These are phyloP conservation scores for Hypholoma fasciculare DNA, from an alignment of 768 basidiomycete species.

Conservation along the genomic window DNA sequence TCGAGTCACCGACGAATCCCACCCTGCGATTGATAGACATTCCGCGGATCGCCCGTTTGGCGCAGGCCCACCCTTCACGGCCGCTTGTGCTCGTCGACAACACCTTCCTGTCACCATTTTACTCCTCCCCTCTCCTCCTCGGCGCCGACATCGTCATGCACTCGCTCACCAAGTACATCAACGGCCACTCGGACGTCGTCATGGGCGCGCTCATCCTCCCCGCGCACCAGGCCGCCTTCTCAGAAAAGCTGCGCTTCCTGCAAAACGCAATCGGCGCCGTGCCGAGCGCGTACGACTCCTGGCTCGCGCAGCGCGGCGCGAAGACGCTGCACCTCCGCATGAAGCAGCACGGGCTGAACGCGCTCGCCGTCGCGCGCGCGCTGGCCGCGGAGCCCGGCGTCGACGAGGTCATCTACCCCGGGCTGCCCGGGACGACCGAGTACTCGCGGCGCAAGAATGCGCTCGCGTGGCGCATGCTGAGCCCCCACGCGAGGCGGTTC, in stretches of 20 bases:
- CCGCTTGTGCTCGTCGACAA: conserved; percentile 92
- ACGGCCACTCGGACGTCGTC: conserved; percentile 92
- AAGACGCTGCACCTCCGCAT: conserved; percentile 92
- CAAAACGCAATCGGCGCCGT: conserved; percentile 89
- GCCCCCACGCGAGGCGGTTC: conserved; percentile 66
- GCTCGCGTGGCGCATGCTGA: conserved; percentile 61
- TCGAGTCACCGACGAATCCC: conserved; percentile 95
- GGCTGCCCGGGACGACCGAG: conserved; percentile 60
- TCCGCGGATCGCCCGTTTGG: conserved; percentile 63
- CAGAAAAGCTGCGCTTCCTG: conserved; percentile 72
- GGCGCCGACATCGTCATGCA: conserved; percentile 88
- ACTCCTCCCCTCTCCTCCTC: conserved; percentile 80
- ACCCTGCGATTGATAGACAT: conserved; percentile 88
- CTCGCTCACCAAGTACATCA: conserved; percentile 86
- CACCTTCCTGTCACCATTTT: conserved; percentile 94
- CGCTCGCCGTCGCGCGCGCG: conserved; percentile 68
- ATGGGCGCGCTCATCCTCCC: conserved; percentile 85
- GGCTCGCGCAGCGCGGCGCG: conserved; percentile 86
- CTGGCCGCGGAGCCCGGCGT: conserved; percentile 60
- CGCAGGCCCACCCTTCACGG: conserved; percentile 55
- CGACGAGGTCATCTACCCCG: conserved; percentile 86
- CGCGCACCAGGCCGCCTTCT: conserved; percentile 44
- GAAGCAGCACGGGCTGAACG: conserved; percentile 84
- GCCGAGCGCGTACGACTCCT: conserved; percentile 84
- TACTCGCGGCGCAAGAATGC: conserved; percentile 42